Conservation (phyloP, 768 basidiomycete genomes). For the Tulasnella sp. region DNA sequence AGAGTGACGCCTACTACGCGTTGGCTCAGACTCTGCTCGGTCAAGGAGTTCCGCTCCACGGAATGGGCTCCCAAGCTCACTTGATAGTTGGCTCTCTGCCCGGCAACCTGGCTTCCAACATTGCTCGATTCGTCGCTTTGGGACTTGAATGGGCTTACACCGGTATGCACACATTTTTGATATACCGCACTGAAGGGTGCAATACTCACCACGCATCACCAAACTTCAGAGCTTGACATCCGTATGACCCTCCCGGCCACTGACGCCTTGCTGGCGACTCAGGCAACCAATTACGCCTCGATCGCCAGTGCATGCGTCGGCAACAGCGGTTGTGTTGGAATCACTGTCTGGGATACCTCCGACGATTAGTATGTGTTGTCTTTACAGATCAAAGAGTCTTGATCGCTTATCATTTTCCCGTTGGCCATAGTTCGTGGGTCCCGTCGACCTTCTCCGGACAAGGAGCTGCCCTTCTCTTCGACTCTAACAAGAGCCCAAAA, state of each 20-base stretch:
- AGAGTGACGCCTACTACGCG: conserved; percentile 55
- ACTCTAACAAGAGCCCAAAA: conserved; percentile 29
- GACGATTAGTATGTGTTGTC: neutral
- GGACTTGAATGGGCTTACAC: conserved; percentile 68
- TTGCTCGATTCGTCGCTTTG: conserved; percentile 53
- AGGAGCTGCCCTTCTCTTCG: conserved; percentile 28
- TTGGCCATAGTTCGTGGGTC: conserved; percentile 38
- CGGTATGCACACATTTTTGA: neutral
- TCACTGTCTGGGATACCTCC: conserved; percentile 31
- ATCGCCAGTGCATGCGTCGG: conserved; percentile 53
- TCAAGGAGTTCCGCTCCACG: conserved; percentile 54
- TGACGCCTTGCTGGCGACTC: conserved; percentile 49
- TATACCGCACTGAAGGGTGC: too few species aligned
- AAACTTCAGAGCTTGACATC: conserved; percentile 53
- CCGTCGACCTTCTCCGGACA: conserved; percentile 38
- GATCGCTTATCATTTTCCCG: conserved; percentile 45
- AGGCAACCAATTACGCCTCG: conserved; percentile 55
- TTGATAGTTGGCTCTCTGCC: conserved; percentile 21
- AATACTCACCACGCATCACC: neutral
- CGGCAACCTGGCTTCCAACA: conserved; percentile 44
- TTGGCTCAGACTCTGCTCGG: conserved; percentile 51
- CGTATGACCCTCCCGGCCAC: conserved; percentile 57
- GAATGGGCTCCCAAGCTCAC: conserved; percentile 50
- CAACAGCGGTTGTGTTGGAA: conserved; percentile 39
- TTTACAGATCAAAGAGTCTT: neutral